These are phyloP conservation scores for Multifurca ochricompacta DNA, from an alignment of 768 basidiomycete species.

Conservation along the genomic window DNA sequence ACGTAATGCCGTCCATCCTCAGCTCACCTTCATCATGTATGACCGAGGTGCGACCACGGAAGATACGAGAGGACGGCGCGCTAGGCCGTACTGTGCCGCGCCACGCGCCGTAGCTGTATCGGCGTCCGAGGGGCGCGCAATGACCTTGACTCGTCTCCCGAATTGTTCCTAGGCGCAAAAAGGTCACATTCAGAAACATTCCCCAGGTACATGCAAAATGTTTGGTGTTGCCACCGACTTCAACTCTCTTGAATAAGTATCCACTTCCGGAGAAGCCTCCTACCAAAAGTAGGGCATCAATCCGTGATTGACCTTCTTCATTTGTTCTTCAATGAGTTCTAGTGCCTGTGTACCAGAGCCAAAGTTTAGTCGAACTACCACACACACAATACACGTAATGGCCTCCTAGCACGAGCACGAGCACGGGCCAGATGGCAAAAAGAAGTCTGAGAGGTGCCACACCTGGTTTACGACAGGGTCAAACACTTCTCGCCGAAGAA, in stretches of 20 bases:
- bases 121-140: constrained; percentile 77
- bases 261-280: constrained; percentile 86
- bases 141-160: constrained; percentile 54
- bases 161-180: constrained; percentile 49
- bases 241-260: constrained; percentile 72
- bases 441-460: constrained; percentile 19
- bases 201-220: constrained; percentile 11
- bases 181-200: constrained; percentile 2
- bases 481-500: constrained; percentile 77
- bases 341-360: constrained; percentile 51
- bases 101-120: constrained; percentile 86
- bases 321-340: constrained; percentile 70
- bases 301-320: constrained; percentile 55
- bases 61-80: constrained; percentile 67
- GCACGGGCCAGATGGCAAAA: too few relatives aligned
- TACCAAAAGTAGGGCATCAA: constrained; percentile 82
- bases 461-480: constrained; percentile 82
- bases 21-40: constrained; percentile 75
- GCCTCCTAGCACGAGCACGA: neutral
- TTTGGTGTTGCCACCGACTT: constrained; percentile 38
- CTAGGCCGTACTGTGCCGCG: constrained; percentile 82
- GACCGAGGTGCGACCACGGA: constrained; percentile 75
- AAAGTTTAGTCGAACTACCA: neutral
- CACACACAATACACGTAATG: constrained; percentile 7
- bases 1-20: neutral